Conservation (phyloP, 192 early-diverging fungal species). For the Umbelopsis isabellina region DNA sequence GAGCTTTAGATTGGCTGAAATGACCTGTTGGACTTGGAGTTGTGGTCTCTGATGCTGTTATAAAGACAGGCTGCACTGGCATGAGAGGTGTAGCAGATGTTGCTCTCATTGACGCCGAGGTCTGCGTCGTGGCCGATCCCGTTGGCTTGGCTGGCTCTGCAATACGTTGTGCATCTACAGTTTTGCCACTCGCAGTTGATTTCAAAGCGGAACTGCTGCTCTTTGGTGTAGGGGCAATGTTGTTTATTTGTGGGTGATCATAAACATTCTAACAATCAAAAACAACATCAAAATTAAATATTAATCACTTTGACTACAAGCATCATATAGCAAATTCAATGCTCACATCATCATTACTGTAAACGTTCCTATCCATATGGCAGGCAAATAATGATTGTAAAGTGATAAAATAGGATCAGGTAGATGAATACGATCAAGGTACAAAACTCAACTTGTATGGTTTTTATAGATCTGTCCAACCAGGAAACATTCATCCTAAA, state of each 20-base stretch:
- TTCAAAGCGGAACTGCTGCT: no score
- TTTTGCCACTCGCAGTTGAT: no score
- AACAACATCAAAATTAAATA: neutral
- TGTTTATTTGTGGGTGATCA: neutral
- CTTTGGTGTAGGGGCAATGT: no score
- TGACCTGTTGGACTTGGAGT: neutral
- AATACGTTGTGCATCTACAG: no score
- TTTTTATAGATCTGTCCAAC: slow-evolving; percentile 2
- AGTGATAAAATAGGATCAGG: neutral
- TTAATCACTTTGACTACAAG: neutral
- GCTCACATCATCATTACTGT: slow-evolving; percentile 1
- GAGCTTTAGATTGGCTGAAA: neutral
- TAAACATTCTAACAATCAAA: neutral
- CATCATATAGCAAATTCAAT: neutral
- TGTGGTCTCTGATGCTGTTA: neutral
- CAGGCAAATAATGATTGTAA: neutral
- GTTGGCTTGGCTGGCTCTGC: no score
- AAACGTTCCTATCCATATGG: slow-evolving; percentile 14
- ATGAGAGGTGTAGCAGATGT: no score
- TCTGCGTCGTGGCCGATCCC: no score
- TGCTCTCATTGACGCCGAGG: no score
- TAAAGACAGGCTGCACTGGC: neutral
- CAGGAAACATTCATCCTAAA: slow-evolving; percentile 5
- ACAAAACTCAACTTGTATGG: neutral
- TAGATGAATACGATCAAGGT: neutral